A percentile compares a stretch with the other conserved stretches of the same genome.
Evolutionary conservation across 371 early-diverging fungal genomes (phyloP).

Genomic region (Phascolomyces articulosus): DNA sequence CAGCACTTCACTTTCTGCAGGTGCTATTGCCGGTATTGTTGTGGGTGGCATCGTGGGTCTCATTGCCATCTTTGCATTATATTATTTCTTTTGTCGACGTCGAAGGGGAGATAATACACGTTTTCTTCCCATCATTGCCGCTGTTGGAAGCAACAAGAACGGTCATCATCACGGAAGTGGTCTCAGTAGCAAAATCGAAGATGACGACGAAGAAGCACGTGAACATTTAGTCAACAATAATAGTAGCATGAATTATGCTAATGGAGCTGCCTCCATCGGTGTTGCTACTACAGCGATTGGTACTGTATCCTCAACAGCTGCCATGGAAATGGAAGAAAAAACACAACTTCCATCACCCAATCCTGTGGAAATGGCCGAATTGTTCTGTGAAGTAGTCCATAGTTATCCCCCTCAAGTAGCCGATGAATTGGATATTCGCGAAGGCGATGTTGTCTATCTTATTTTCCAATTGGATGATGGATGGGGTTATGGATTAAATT

Average conservation of each 20-base stretch:
- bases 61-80: constrained; percentile 7
- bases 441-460: constrained; percentile 66
- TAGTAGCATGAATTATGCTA: neutral
- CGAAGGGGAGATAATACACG: neutral
- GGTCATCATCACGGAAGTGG: too few species aligned
- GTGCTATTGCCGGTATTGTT: constrained; percentile 35
- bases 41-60: constrained; percentile 15
- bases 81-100: constrained; percentile 9
- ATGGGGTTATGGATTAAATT: constrained; percentile 72
- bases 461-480: constrained; percentile 62
- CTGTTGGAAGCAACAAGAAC: neutral
- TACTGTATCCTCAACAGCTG: neutral
- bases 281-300: neutral
- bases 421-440: constrained; percentile 64
- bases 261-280: constrained; percentile 1
- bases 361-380: constrained; percentile 21
- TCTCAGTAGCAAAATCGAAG: too few species aligned
- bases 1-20: constrained; percentile 16
- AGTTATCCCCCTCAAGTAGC: constrained; percentile 51
- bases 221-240: neutral
- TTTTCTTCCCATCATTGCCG: neutral
- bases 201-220: constrained; percentile 4
- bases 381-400: constrained; percentile 35
- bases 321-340: constrained; percentile 4
- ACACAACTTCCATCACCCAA: constrained; percentile 13